Evolutionary conservation across 345 rosid genomes (phyloP).

Genomic region (Turritis glabra): DNA sequence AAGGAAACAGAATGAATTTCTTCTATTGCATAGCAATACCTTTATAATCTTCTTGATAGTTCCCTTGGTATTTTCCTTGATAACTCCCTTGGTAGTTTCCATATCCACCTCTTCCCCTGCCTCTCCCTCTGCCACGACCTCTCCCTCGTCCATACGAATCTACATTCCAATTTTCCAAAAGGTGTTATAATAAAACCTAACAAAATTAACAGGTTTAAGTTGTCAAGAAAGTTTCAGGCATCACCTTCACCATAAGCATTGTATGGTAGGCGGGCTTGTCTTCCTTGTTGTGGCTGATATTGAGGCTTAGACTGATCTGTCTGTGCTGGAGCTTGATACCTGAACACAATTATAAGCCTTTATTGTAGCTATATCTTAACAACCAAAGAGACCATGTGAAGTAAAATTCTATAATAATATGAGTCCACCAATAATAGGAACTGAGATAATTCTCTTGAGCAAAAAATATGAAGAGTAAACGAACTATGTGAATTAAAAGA

Average conservation of each 20-base stretch:
- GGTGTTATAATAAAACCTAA: not conserved
- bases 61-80: slow-evolving; percentile 34
- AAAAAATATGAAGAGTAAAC: not conserved
- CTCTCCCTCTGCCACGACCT: slow-evolving; percentile 49
- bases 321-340: slow-evolving; percentile 82
- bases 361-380: not conserved
- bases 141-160: slow-evolving; percentile 54
- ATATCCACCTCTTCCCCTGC: slow-evolving; percentile 47
- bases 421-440: not conserved
- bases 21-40: slow-evolving; percentile 22
- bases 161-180: slow-evolving; percentile 15
- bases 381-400: not conserved
- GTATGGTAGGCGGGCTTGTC: slow-evolving; percentile 51
- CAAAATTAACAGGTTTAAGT: not conserved
- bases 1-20: not conserved
- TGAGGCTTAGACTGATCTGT: slow-evolving; percentile 61
- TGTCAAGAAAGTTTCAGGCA: slow-evolving; percentile 3
- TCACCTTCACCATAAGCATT: slow-evolving; percentile 71
- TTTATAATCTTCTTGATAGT: slow-evolving; percentile 41
- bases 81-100: slow-evolving; percentile 45
- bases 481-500: not conserved
- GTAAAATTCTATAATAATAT: not conserved
- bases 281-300: slow-evolving; percentile 57
- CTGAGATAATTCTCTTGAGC: not conserved
- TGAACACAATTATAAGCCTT: slow-evolving; percentile 28